phyloP scores from a whole-genome alignment of 768 basidiomycete species.

The Asterophora parasitica region DNA sequence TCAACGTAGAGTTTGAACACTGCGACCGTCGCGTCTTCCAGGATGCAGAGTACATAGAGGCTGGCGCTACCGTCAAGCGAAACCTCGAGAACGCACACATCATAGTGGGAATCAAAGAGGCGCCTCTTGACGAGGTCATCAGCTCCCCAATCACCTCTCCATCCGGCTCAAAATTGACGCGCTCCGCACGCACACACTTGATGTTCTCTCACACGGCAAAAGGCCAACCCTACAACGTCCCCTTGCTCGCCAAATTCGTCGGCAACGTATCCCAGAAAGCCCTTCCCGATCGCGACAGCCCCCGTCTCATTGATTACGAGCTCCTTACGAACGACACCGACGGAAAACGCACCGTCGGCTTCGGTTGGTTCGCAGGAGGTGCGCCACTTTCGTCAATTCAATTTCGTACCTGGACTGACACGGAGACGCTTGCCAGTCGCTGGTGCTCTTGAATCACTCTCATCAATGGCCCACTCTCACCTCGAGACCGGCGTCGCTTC shows the following conservation, averaged over 20 bases:
- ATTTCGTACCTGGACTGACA: constrained; percentile 2
- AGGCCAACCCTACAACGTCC: constrained; percentile 82
- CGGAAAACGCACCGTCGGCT: constrained; percentile 79
- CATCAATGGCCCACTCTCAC: constrained; percentile 72
- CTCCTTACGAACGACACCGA: constrained; percentile 51
- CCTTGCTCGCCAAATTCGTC: constrained; percentile 65
- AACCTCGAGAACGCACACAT: constrained; percentile 65
- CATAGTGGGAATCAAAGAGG: constrained; percentile 86
- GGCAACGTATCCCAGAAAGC: constrained; percentile 13
- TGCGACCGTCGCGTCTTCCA: constrained; percentile 74
- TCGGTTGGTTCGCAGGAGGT: constrained; percentile 94
- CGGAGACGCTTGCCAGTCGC: constrained; percentile 48
- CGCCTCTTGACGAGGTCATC: constrained; percentile 59
- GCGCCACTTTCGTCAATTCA: constrained; percentile 16
- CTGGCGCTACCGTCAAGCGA: constrained; percentile 64
- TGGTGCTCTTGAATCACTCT: constrained; percentile 78
- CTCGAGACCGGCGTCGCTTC: constrained; percentile 76
- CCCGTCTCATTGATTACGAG: constrained; percentile 81
- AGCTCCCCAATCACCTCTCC: constrained; percentile 32
- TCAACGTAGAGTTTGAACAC: constrained; percentile 68
- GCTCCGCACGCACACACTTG: constrained; percentile 58
- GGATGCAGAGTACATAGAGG: constrained; percentile 63
- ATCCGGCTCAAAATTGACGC: constrained; percentile 5
- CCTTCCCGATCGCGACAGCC: constrained; percentile 19
- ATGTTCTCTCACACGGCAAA: constrained; percentile 95